Base-by-base conservation (phyloP, 2,329 filamentous ascomycete genomes). In the Fusarium armeniacum region DNA sequence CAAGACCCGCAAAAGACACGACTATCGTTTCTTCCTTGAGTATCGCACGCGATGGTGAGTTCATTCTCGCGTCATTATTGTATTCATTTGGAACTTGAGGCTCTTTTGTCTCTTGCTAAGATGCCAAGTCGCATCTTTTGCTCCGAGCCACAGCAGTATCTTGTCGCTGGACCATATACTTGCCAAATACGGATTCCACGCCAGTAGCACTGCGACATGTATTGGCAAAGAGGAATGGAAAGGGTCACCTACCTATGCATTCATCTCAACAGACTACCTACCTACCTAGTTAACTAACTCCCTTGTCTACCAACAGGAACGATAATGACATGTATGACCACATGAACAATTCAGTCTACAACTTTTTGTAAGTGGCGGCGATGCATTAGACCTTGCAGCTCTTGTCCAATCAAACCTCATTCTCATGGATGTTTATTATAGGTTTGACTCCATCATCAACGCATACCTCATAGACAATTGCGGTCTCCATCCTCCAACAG, bases 251-350 rank as follows among this genome's bases (percentile, higher is more conserved):
- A 26, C 7, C 36, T 40, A 22, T 52, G 43, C 26, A 46, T 46
- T 32, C 24, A 33, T n/a, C 43, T 33, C 45, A 28, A 67, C 53
- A 46, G 36, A 46, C 67, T 26, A 26, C 24, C 24, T 26, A 26
- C 24, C 24, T 26, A 26, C 24, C 24, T 36, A 36, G 33, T 36
- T 71, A 62, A 74, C 57, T 55, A 18, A 44, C 41, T 26, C 41
- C 66, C 58, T 38, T 51, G 18, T 58, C 49, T 58, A 8, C 62
- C 60, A 65, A 45, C 60, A 94, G 93, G 93, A 90, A 89, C 78
- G 94, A 97, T 80, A 97, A 97, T 77, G 94, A 97, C 82, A 96
- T 97, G 92, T 97, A 96, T 80, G 87, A 93, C 65, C 95, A 98
- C 78, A 89, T 97, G 85, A 97, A 97, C 82, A 97, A 97, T 77